Evolutionary conservation across 805 yeast species (phyloP), one percentile per base, ranked within the genome.

Genomic region (Cyberlindnera amylophila): DNA sequence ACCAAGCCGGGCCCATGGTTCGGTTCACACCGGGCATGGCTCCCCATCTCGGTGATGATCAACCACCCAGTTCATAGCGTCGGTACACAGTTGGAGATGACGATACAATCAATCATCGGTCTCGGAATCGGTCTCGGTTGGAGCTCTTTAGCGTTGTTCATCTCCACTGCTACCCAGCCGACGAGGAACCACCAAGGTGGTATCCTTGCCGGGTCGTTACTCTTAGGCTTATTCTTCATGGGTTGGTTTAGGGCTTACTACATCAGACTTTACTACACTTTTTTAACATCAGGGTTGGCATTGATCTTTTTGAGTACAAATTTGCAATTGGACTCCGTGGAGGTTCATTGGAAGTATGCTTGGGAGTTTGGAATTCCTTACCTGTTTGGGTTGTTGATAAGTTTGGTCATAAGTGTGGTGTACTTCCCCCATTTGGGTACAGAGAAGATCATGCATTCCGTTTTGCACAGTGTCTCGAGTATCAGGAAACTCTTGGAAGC

Each of bases 11-110:
- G 70, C 1, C 31, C 38, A 1, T 74, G 78, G 78, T 48, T 74
- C 15, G 77, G 76, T 4, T 55, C 58, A 7, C 58, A 61, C 40
- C 48, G 72, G 26, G 65, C 63, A 38, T 68, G 74, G 34, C 46
- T 71, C 18, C 74, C 75, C 1, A 38, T 74, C 2, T 69, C 75
- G 0, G 63, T 64, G 0, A 28, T 74, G 4, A 50, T 73, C 10
- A 72, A 70, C 39, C 80, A 74, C 52, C 76, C 79, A 0, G 72
- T 65, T 2, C 67, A 75, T 41, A 60, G 67, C 4, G 38, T 70
- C 6, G 78, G 79, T 10, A 63, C 71, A 1, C 79, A 74, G 51
- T 12, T 71, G 3, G 79, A 74, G 50, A 65, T 73, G 42, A 64
- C 74, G 0, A 2, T 67, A 3, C 57, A 57, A 12, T 67, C 77